These are phyloP conservation scores for Tuber borchii DNA, from an alignment of 495 filamentous ascomycete species.

Conservation along the genomic window DNA sequence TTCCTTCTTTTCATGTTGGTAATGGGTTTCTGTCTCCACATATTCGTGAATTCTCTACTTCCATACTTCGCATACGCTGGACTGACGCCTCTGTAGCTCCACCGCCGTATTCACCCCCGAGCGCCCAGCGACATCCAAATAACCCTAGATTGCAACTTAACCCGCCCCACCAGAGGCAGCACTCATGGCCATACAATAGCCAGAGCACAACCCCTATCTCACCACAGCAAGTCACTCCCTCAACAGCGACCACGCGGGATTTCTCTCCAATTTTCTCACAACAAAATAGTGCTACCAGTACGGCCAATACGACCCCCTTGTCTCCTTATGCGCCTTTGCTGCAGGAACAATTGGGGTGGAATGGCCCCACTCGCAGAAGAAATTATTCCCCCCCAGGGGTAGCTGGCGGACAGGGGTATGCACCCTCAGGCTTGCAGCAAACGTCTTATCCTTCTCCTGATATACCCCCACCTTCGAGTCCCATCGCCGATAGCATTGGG, in stretches of 20 bases:
- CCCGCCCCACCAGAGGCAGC: constrained; percentile 33
- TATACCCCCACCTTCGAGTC: constrained; percentile 15
- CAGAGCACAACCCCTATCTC: constrained; percentile 30
- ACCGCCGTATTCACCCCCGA: constrained; percentile 37
- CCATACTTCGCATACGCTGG: constrained; percentile 10
- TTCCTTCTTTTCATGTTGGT: neutral
- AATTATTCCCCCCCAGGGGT: constrained; percentile 31
- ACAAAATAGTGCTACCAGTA: constrained; percentile 21
- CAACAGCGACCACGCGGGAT: constrained; percentile 23
- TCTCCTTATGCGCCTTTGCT: constrained; percentile 24
- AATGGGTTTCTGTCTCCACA: constrained; percentile 5
- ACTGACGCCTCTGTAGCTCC: constrained; percentile 30
- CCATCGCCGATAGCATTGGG: constrained; percentile 14
- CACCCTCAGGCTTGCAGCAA: constrained; percentile 31
- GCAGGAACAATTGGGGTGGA: constrained; percentile 30
- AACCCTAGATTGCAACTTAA: constrained; percentile 34
- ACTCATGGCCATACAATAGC: constrained; percentile 33
- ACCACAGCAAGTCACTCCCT: constrained; percentile 34
- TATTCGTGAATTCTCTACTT: constrained; percentile 16
- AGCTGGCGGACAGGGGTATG: constrained; percentile 24
- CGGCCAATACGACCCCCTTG: constrained; percentile 37
- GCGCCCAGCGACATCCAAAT: constrained; percentile 24
- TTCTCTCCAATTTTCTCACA: constrained; percentile 36
- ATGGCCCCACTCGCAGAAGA: constrained; percentile 21
- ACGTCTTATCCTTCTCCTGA: constrained; percentile 31